phyloP scores from a whole-genome alignment of 1,139 yeast species.

The Candida frijolesensis region DNA sequence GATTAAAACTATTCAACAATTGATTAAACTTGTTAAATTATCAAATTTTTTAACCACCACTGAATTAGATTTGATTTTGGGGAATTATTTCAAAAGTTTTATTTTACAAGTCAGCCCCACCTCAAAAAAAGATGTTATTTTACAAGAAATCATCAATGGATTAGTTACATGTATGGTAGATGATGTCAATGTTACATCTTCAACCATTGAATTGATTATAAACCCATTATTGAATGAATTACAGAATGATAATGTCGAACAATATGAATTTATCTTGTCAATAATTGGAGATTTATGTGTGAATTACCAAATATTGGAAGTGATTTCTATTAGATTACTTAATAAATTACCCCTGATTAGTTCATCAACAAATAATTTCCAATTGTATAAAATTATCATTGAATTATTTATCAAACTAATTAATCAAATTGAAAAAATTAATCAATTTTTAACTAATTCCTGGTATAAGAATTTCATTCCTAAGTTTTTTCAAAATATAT shows the following conservation, averaged over 20 bases:
- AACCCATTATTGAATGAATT: constrained; percentile 65
- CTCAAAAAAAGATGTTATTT: constrained; percentile 31
- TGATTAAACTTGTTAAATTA: constrained; percentile 51
- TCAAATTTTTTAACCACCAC: constrained; percentile 47
- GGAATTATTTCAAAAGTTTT: constrained; percentile 56
- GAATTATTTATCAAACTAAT: constrained; percentile 27
- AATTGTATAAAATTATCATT: constrained; percentile 22
- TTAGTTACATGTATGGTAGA: constrained; percentile 48
- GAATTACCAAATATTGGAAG: constrained; percentile 50
- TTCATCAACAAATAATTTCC: constrained; percentile 16
- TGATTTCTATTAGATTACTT: constrained; percentile 50
- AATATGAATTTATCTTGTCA: constrained; percentile 36
- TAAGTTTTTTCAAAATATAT: constrained; percentile 22
- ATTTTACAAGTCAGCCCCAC: constrained; percentile 43
- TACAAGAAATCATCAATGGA: constrained; percentile 47
- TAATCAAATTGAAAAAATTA: constrained; percentile 23
- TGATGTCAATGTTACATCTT: constrained; percentile 14
- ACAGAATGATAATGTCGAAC: constrained; percentile 41
- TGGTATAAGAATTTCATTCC: constrained; percentile 46
- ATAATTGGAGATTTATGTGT: constrained; percentile 49
- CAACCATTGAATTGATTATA: constrained; percentile 40
- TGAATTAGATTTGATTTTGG: constrained; percentile 66
- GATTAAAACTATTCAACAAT: constrained; percentile 64
- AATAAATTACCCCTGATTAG: constrained; percentile 36
- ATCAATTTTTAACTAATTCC: constrained; percentile 42